Conservation (phyloP, 1,284 basidiomycete genomes). For the Trametes pubescens region DNA sequence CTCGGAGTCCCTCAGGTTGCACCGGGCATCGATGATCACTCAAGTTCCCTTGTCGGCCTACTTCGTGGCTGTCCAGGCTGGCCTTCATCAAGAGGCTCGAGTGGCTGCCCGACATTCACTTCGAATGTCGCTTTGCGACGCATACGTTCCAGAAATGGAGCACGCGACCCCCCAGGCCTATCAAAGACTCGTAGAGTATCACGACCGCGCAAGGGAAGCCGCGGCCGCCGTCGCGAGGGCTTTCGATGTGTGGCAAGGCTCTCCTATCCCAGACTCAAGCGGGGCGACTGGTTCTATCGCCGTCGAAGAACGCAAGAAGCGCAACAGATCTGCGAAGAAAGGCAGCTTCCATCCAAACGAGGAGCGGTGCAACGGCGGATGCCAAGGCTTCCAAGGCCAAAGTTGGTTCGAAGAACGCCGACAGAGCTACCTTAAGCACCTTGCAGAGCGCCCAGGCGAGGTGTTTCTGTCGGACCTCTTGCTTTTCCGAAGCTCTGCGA, state of each 20-base stretch:
- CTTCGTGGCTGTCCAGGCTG: constrained; percentile 22
- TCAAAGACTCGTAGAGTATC: constrained; percentile 25
- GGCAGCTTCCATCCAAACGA: background rate
- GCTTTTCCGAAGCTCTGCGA: background rate
- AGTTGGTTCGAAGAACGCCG: constrained; percentile 2
- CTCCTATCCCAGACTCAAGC: too few species aligned
- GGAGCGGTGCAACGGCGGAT: background rate
- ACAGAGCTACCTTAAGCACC: background rate
- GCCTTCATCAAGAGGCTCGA: constrained; percentile 20
- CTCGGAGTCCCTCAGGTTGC: constrained; percentile 1
- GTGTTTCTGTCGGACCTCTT: background rate
- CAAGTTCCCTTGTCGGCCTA: constrained; percentile 22
- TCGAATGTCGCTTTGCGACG: background rate
- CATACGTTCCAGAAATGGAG: constrained; percentile 27
- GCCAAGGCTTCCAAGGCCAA: background rate
- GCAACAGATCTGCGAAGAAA: background rate
- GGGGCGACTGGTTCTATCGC: background rate
- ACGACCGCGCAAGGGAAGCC: background rate
- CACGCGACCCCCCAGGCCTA: constrained; percentile 16
- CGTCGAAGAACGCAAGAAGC: background rate
- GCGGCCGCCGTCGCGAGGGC: too few species aligned
- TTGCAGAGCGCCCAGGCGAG: background rate
- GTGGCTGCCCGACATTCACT: constrained; percentile 22
- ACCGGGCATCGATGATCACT: constrained; percentile 1
- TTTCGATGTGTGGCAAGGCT: background rate